These are phyloP conservation scores for Rhododendron ovatum DNA, from an alignment of 148 eudicot species.

Conservation along the genomic window DNA sequence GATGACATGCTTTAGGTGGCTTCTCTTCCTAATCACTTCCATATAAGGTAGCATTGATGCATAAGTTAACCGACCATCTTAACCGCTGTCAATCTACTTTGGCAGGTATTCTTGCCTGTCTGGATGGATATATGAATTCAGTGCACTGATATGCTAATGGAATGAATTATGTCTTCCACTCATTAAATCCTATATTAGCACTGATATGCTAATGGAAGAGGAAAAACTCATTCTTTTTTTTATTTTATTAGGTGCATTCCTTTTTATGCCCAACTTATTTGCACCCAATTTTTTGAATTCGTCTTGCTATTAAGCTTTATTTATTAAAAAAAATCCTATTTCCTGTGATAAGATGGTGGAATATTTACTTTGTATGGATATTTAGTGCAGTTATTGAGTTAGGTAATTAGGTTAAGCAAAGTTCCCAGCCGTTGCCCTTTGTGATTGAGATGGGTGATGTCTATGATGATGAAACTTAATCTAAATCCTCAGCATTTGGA, in stretches of 20 bases:
- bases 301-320: neutral
- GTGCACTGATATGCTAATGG: too few species aligned
- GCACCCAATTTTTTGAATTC: neutral
- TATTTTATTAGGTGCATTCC: neutral
- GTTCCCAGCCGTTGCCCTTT: neutral
- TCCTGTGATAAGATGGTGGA: neutral
- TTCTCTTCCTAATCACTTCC: neutral
- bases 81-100: neutral
- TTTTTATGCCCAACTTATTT: neutral
- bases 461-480: neutral
- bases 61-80: neutral
- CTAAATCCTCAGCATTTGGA: neutral
- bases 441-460: neutral
- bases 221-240: neutral
- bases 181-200: neutral
- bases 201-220: neutral
- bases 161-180: too few species aligned
- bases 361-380: neutral
- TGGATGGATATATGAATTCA: conserved; percentile 89
- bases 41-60: neutral
- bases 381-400: neutral
- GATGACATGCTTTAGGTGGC: neutral
- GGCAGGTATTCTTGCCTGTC: conserved; percentile 86
- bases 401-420: neutral
- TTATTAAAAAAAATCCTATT: too few species aligned